Base-by-base conservation (phyloP, 345 rosid genomes). In the Melaleuca alternifolia region DNA sequence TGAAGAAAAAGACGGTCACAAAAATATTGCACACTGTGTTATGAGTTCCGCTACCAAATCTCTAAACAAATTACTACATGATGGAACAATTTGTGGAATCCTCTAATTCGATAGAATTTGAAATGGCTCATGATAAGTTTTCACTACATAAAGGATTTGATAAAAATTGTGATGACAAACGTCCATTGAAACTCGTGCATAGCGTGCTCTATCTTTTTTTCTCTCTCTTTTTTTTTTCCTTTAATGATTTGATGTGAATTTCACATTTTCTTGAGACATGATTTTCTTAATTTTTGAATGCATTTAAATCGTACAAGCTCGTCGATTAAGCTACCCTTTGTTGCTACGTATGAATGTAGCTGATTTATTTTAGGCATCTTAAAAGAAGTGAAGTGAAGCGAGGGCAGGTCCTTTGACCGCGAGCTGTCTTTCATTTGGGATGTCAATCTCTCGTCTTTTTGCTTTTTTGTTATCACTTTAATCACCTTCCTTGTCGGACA, bases 361-460 rank as follows among this genome's bases (percentile, higher is more conserved):
- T 1, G 0, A 57, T 11, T 54, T 4, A 57, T 26, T 11, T 57
- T 28, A 57, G 15, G 7, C 15, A 57, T 57, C 24, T 57, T 11
- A 57, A 57, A 26, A 14, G 30, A 30, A 57, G 62, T 24, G 62
- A 26, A 57, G 62, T 57, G 62, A 57, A 57, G 28, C 1, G 28
- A 57, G 6, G 28, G 0, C 26, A 24, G 7, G 14, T 5, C 62
- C 4, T 3, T 21, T 54, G n/a, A 10, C 20, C 2, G 9, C 9
- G 26, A 54, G 11, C 26, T 57, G 30, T 57, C 65, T 3, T 57
- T 57, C 6, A 0, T 1, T 1, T 11, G 11, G 15, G 1, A 57
- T 26, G 65, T n/a, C 33, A 13, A 16, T 6, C 0, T 59, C 12
- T 59, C 0, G n/a, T 16, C 1, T n/a, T 59, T n/a, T 59, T 2